Base-by-base conservation (phyloP, 2,329 filamentous ascomycete species). In the Fusarium secorum region DNA sequence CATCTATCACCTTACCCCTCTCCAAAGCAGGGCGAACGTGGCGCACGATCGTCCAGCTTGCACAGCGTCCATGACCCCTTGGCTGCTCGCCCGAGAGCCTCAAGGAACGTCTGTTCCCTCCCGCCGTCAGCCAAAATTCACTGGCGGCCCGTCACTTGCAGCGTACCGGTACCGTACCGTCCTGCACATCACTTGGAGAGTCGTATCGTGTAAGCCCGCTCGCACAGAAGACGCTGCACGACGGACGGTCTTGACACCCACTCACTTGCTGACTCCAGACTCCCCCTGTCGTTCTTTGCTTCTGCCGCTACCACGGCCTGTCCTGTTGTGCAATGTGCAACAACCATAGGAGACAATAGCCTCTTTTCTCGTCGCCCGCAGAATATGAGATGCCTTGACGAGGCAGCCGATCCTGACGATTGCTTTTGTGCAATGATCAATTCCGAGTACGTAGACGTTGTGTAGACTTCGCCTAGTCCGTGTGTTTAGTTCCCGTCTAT, bases 11-110 rank as follows among this genome's bases (percentile, higher is more conserved):
- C 45, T 51, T 49, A 53, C 68, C 62, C 67, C 63, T 64, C 64
- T 49, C 51, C n/a, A 73, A 74, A 74, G 69, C 73, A 58, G 68
- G 74, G 74, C 74, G 74, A 56, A 70, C 74, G 66, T 71, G 73
- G 74, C 74, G 66, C 60, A 71, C 60, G 51, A 64, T 72, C 54
- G 46, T 59, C 73, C 66, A 75, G 73, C 68, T 75, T 49, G 70
- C 63, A 72, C 74, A 49, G 72, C 72, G 57, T 60, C 69, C 28
- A 55, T 44, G 33, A 18, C 52, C 46, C 45, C 56, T 60, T 57
- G 62, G 24, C 48, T 55, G 49, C 60, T 64, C 46, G 48, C 55
- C 55, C 53, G 60, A 72, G 73, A 75, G 73, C 73, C 73, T 75
- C 73, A 66, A 60, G 51, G 62, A 51, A 71, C 63, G 54, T 68